Conservation (phyloP, 305 asterid species). For the Fraxinus velutina region DNA sequence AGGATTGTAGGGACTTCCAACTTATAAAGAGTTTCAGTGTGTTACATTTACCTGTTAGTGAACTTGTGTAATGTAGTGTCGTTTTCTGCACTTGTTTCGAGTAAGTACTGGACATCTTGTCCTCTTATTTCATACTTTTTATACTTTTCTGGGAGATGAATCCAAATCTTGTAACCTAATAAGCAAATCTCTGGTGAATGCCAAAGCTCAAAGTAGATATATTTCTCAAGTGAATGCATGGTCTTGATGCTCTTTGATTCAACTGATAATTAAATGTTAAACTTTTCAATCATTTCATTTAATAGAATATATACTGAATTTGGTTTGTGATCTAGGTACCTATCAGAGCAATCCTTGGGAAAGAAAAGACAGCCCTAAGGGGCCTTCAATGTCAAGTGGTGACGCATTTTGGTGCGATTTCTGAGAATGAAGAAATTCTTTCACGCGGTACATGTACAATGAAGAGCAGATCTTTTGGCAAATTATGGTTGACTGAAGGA, state of each 20-base stretch:
- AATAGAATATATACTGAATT: neutral
- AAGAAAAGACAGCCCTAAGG: constrained; percentile 25
- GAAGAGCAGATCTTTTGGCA: neutral
- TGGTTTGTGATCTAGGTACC: constrained; percentile 35
- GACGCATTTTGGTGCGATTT: neutral
- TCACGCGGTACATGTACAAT: neutral
- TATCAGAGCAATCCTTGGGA: constrained; percentile 31
- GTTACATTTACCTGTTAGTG: neutral
- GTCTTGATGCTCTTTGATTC: neutral
- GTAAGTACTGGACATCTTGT: neutral
- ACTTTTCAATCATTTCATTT: neutral
- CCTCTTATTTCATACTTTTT: neutral
- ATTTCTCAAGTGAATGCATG: neutral
- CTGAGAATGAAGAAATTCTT: neutral
- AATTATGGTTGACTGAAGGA: neutral
- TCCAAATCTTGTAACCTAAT: neutral
- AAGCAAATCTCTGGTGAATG: neutral
- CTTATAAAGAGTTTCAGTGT: neutral
- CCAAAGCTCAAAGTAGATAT: neutral
- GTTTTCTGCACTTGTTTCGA: neutral
- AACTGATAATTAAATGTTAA: neutral
- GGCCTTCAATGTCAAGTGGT: neutral
- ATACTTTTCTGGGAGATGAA: neutral
- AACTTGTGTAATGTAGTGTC: neutral
- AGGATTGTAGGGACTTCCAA: neutral